These are phyloP conservation scores for Aspergillus intermedius DNA, from an alignment of 2,329 filamentous ascomycete genomes.

Conservation along the genomic window DNA sequence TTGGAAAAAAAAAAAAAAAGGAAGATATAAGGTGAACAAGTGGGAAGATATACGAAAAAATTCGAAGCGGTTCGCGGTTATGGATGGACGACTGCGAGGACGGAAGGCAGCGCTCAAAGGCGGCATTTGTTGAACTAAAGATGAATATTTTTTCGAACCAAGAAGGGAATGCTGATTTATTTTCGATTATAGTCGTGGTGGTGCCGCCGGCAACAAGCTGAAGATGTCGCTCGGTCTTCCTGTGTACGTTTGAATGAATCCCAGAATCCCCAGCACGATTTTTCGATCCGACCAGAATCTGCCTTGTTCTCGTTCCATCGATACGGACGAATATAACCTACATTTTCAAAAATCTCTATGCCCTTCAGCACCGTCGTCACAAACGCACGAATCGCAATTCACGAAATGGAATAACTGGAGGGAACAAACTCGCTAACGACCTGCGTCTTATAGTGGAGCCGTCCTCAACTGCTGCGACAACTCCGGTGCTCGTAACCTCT, in stretches of 20 bases:
- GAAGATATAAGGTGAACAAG: neutral
- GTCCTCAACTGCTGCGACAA: conserved; percentile 99
- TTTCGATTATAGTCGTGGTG: conserved; percentile 54
- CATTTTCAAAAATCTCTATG: neutral
- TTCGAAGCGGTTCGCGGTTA: neutral
- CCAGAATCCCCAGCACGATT: neutral
- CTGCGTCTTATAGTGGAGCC: conserved; percentile 63
- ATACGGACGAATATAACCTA: neutral
- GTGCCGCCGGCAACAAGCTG: conserved; percentile 98
- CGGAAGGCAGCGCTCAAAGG: neutral
- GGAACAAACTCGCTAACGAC: conserved; percentile 16
- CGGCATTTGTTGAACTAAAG: neutral
- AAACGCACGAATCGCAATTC: neutral
- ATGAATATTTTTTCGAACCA: neutral
- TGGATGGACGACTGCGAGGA: neutral
- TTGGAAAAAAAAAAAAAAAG: neutral
- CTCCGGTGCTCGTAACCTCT: conserved; percentile 96
- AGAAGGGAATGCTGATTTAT: conserved; percentile 12
- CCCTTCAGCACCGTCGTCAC: neutral
- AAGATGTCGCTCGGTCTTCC: conserved; percentile 99
- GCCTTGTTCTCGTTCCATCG: conserved; percentile 3
- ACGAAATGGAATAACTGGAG: conserved; percentile 11
- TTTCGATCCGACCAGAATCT: neutral
- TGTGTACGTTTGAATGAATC: conserved; percentile 64
- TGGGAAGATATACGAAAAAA: neutral